These are phyloP conservation scores for Cerioporus squamosus DNA, from an alignment of 1,284 basidiomycete genomes.

Conservation along the genomic window DNA sequence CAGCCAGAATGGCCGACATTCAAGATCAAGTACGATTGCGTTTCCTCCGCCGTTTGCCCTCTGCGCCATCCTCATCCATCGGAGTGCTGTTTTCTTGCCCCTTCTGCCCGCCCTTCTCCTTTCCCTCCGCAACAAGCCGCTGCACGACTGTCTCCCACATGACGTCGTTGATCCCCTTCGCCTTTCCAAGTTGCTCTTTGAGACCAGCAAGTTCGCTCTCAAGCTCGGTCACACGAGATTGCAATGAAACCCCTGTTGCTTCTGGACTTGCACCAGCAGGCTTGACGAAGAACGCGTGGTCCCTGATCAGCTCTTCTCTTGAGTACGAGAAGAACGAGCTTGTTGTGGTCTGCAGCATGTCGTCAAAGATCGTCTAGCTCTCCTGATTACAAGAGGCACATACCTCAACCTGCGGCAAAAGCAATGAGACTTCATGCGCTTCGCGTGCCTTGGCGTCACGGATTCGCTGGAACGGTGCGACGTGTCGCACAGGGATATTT, in stretches of 20 bases:
- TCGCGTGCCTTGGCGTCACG: constrained; percentile 68
- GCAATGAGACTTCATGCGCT: constrained; percentile 65
- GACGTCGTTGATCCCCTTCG: constrained; percentile 84
- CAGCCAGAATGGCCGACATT: not conserved
- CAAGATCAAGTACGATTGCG: constrained; percentile 25
- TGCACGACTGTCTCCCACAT: constrained; percentile 89
- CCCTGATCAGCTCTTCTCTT: constrained; percentile 57
- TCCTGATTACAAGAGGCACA: constrained; percentile 31
- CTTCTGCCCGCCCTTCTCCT: constrained; percentile 26
- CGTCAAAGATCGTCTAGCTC: not conserved
- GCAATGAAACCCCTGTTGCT: constrained; percentile 44
- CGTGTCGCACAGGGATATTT: constrained; percentile 64
- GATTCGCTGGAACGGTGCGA: constrained; percentile 74
- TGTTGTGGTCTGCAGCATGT: constrained; percentile 15
- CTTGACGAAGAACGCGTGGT: constrained; percentile 65
- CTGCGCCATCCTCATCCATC: constrained; percentile 8
- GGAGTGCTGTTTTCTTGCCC: not conserved
- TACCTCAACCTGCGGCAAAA: constrained; percentile 55
- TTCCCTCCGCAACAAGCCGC: constrained; percentile 49
- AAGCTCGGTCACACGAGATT: constrained; percentile 66
- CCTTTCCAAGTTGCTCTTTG: constrained; percentile 73
- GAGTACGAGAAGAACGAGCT: constrained; percentile 42
- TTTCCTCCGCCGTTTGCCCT: constrained; percentile 25
- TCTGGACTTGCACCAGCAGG: constrained; percentile 37
- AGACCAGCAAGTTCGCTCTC: constrained; percentile 72